These are phyloP conservation scores for Scedosporium dehoogii DNA, from an alignment of 2,329 filamentous ascomycete genomes.

Conservation along the genomic window DNA sequence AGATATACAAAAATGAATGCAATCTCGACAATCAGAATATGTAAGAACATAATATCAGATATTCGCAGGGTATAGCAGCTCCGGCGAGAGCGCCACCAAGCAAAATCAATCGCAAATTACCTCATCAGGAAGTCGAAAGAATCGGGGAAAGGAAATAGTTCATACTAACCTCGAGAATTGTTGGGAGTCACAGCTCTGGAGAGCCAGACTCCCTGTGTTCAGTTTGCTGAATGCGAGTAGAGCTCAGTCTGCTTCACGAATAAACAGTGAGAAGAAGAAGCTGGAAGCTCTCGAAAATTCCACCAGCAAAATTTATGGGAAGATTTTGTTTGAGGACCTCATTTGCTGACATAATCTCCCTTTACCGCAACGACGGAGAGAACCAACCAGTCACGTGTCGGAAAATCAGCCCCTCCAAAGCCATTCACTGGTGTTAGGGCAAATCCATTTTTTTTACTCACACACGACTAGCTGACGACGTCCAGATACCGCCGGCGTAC, in stretches of 20 bases:
- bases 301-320: neutral
- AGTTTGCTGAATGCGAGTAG: neutral
- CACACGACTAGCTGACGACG: conserved; percentile 17
- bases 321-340: no score
- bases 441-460: conserved; percentile 29
- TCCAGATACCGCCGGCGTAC: neutral
- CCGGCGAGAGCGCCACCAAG: conserved; percentile 81
- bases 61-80: conserved; percentile 66
- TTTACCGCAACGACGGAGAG: neutral
- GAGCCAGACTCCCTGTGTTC: neutral
- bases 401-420: conserved; percentile 1
- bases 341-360: neutral
- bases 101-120: conserved; percentile 98
- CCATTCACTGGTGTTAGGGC: conserved; percentile 25
- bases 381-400: conserved; percentile 3
- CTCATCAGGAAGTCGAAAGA: conserved; percentile 57
- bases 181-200: neutral
- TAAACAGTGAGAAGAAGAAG: neutral
- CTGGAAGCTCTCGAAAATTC: neutral
- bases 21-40: conserved; percentile 69
- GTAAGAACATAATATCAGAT: conserved; percentile 94
- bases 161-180: conserved; percentile 15
- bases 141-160: conserved; percentile 8
- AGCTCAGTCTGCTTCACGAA: neutral
- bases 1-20: neutral